Evolutionary conservation across 1,284 basidiomycete genomes (phyloP).

Genomic region (Tilletia walkeri): DNA sequence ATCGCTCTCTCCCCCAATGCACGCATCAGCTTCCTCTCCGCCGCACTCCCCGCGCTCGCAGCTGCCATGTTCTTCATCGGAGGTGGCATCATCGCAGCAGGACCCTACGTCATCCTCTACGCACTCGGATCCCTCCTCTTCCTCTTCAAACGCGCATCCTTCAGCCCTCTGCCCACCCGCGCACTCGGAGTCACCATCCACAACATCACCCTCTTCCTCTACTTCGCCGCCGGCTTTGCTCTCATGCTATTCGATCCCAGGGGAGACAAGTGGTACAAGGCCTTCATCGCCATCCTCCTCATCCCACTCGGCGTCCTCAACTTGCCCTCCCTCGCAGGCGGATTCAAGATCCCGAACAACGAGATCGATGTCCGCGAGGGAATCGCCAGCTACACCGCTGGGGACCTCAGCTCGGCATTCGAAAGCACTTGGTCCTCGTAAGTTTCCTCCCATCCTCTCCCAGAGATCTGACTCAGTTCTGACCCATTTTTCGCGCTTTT

Average conservation of each 20-base stretch:
- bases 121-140: constrained; percentile 4
- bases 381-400: constrained; percentile 32
- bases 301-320: constrained; percentile 19
- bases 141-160: not conserved
- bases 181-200: not conserved
- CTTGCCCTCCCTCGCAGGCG: constrained; percentile 25
- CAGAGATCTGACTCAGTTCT: too few species aligned
- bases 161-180: constrained; percentile 6
- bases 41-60: not conserved
- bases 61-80: constrained; percentile 6
- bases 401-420: constrained; percentile 36
- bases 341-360: constrained; percentile 23
- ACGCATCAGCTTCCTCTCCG: constrained; percentile 11
- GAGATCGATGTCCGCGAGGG: constrained; percentile 27
- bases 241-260: not conserved
- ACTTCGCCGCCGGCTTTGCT: not conserved
- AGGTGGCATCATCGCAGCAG: not conserved
- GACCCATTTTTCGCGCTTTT: not conserved
- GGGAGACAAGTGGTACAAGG: not conserved
- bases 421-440: constrained; percentile 39
- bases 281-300: constrained; percentile 20
- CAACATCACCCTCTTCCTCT: constrained; percentile 12
- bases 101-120: constrained; percentile 1
- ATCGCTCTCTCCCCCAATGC: constrained; percentile 7
- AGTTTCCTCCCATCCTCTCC: not conserved